phyloP scores from a whole-genome alignment of 2,329 filamentous ascomycete species.

The Penicillium sp. region DNA sequence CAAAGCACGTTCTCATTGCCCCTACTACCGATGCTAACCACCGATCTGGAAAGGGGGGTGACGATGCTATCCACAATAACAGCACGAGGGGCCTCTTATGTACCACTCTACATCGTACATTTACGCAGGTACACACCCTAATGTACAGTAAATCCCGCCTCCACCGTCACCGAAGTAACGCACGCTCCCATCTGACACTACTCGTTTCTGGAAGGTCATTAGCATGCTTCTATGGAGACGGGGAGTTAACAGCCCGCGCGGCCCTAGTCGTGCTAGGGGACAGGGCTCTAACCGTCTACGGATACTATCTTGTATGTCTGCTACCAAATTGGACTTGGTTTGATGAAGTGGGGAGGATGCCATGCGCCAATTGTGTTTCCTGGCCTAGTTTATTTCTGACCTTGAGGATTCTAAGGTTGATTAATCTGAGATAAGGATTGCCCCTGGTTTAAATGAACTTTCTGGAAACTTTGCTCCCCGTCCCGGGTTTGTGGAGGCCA shows the following conservation, averaged over 20 bases:
- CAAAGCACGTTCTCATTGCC: background rate
- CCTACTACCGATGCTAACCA: background rate
- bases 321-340: background rate
- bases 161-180: conserved; percentile 3
- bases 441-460: background rate
- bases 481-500: background rate
- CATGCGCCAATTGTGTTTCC: background rate
- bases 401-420: background rate
- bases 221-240: conserved; percentile 1
- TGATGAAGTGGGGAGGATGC: background rate
- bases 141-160: background rate
- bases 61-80: background rate
- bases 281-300: background rate
- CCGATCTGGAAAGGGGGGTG: background rate
- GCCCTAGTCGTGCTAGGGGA: background rate
- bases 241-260: background rate
- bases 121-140: background rate
- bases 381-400: background rate
- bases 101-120: background rate
- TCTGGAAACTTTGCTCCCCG: background rate
- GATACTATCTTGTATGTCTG: background rate
- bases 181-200: background rate
- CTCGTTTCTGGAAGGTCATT: conserved; percentile 5
- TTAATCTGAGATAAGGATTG: background rate
- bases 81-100: background rate